Evolutionary conservation across 495 filamentous ascomycete genomes (phyloP).

Genomic region (Penicillium turbatum): DNA sequence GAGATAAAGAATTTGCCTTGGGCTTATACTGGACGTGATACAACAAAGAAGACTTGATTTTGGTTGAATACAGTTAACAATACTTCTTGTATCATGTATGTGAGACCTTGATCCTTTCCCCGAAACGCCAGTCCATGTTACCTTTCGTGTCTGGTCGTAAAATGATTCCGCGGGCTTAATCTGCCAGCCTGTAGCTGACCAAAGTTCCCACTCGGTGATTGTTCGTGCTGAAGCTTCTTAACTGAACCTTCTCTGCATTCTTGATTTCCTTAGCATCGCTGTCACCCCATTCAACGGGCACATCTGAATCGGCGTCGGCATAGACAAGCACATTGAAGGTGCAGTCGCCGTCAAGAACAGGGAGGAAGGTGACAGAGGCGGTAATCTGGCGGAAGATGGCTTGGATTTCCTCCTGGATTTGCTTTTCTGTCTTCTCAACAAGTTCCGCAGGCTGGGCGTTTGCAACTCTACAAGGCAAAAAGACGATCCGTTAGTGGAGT

Average conservation of each 20-base stretch:
- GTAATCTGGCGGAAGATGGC: slow-evolving; percentile 97
- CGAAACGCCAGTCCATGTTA: slow-evolving; percentile 32
- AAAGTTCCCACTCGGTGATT: slow-evolving; percentile 90
- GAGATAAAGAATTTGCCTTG: slow-evolving; percentile 38
- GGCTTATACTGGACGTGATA: slow-evolving; percentile 20
- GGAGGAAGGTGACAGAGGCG: slow-evolving; percentile 93
- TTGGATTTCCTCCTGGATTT: slow-evolving; percentile 93
- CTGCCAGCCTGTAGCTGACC: slow-evolving; percentile 74
- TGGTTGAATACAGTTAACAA: slow-evolving; percentile 2
- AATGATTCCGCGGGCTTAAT: slow-evolving; percentile 20
- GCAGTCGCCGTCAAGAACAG: slow-evolving; percentile 86
- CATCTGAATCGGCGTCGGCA: slow-evolving; percentile 92
- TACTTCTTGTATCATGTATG: background rate
- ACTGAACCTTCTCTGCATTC: slow-evolving; percentile 90
- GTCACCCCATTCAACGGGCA: slow-evolving; percentile 98
- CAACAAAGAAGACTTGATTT: slow-evolving; percentile 8
- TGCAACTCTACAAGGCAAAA: slow-evolving; percentile 24
- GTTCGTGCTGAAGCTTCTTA: slow-evolving; percentile 92
- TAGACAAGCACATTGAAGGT: slow-evolving; percentile 99
- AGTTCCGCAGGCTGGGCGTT: slow-evolving; percentile 30
- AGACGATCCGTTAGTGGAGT: slow-evolving; percentile 4
- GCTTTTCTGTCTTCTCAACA: slow-evolving; percentile 77
- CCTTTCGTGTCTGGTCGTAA: slow-evolving; percentile 22
- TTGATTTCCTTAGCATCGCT: slow-evolving; percentile 97
- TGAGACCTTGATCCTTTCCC: slow-evolving; percentile 12